Base-by-base conservation (phyloP, 2,329 filamentous ascomycete genomes). In the Trichoderma asperellum region DNA sequence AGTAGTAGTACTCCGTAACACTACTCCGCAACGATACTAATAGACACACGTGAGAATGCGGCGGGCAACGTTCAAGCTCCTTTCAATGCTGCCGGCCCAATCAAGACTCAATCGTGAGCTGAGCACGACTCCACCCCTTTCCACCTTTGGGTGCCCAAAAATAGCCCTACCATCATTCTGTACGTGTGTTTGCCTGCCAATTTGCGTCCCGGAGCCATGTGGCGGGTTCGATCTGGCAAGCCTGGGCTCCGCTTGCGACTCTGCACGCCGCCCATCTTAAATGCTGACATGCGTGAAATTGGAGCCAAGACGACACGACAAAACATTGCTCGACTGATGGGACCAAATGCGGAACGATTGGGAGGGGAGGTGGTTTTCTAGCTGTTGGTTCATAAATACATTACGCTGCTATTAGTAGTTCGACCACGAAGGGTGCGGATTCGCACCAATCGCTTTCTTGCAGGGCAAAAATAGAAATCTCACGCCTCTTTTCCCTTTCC, bases 381-480 rank as follows among this genome's bases (percentile, higher is more conserved):
- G 8, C 12, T 27, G 21, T 29, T 27, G 40, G 16, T 43, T 43
- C 40, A 7, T n/a, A 43, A 43, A n/a, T 4, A 43, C 40, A 43
- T 43, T 43, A n/a, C 40, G 40, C 40, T 43, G 40, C 40, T 43
- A 40, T 14, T 40, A 40, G 37, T 40, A 40, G 37, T 18, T 16
- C 14, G 37, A 7, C 37, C 14, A 43, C 40, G 10, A 43, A 43
- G 40, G 40, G 40, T n/a, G 18, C 18, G 18, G 16, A 18, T n/a
- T 43, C 7, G 40, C 40, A 43, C 40, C 40, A 43, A n/a, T 43
- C 7, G 40, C 40, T 43, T 43, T 43, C 18, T 43, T 14, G 24
- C 35, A 5, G 16, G 53, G 63, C 55, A 67, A 67, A 67, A 67
- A 67, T 67, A 67, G 63, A 59, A 40, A 67, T 67, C 63, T 59